Conservation (phyloP, 345 rosid species). For the Microcos paniculata region DNA sequence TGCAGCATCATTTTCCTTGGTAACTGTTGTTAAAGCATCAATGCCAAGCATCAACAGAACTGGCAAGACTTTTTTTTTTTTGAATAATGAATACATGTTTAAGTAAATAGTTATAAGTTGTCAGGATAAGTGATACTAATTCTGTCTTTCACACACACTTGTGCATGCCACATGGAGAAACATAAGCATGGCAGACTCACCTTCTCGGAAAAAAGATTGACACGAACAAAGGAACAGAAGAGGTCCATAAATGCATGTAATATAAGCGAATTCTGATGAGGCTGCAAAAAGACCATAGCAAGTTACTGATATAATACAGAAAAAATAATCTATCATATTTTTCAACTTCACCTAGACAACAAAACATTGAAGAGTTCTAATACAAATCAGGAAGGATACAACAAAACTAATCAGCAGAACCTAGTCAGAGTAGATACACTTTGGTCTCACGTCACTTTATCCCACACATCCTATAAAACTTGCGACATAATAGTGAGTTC, state of each 20-base stretch:
- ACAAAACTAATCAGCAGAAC: slow-evolving; percentile 7
- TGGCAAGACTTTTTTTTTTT: not conserved
- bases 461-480: slow-evolving; percentile 1
- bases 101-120: slow-evolving; percentile 4
- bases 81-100: not conserved
- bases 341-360: slow-evolving; percentile 24
- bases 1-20: slow-evolving; percentile 99
- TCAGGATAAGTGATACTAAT: not conserved
- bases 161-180: not conserved
- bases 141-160: not conserved
- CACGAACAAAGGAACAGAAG: slow-evolving; percentile 92
- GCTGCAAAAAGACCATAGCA: slow-evolving; percentile 81
- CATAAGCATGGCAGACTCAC: slow-evolving; percentile 41
- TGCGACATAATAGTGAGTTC: slow-evolving; percentile 22
- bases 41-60: slow-evolving; percentile 14
- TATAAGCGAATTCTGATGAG: slow-evolving; percentile 97
- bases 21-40: slow-evolving; percentile 49
- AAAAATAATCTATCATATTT: slow-evolving; percentile 24
- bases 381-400: slow-evolving; percentile 5
- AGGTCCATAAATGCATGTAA: slow-evolving; percentile 98
- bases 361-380: slow-evolving; percentile 9
- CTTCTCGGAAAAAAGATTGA: slow-evolving; percentile 94
- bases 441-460: not conserved
- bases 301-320: slow-evolving; percentile 48
- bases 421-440: slow-evolving; percentile 1